Conservation (phyloP, 2,329 filamentous ascomycete genomes). For the Pseudomassariella vexata region DNA sequence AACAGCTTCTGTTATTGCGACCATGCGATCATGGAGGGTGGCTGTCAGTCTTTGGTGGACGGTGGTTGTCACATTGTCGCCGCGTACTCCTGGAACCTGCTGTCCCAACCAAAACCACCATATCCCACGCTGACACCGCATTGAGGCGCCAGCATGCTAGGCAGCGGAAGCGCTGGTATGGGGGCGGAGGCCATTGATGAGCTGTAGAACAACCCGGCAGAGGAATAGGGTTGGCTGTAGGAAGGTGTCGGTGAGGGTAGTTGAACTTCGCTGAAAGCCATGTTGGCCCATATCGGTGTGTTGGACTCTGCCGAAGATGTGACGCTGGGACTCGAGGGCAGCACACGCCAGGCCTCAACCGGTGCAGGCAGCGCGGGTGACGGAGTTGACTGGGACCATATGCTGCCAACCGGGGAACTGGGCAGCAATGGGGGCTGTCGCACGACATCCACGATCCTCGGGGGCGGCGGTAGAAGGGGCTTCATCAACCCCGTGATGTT, state of each 20-base stretch:
- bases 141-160: conserved; percentile 79
- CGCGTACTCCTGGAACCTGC: conserved; percentile 77
- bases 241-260: conserved; percentile 74
- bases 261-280: conserved; percentile 68
- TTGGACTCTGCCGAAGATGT: conserved; percentile 66
- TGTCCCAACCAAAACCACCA: conserved; percentile 79
- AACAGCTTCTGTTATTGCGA: too few species aligned
- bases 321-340: conserved; percentile 82
- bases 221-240: conserved; percentile 72
- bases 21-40: too few species aligned
- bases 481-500: conserved; percentile 81
- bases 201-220: conserved; percentile 73
- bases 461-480: conserved; percentile 78
- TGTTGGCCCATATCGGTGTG: conserved; percentile 71
- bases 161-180: conserved; percentile 72
- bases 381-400: conserved; percentile 73
- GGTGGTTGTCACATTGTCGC: conserved; percentile 77
- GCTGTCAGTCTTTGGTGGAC: conserved; percentile 35
- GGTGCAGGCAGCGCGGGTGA: conserved; percentile 61
- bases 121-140: conserved; percentile 77
- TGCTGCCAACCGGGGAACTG: conserved; percentile 68
- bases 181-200: conserved; percentile 69
- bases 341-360: conserved; percentile 83
- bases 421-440: conserved; percentile 80
- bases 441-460: conserved; percentile 82